These are phyloP conservation scores for Xylaria hypoxylon DNA, from an alignment of 2,329 filamentous ascomycete species.

Conservation along the genomic window DNA sequence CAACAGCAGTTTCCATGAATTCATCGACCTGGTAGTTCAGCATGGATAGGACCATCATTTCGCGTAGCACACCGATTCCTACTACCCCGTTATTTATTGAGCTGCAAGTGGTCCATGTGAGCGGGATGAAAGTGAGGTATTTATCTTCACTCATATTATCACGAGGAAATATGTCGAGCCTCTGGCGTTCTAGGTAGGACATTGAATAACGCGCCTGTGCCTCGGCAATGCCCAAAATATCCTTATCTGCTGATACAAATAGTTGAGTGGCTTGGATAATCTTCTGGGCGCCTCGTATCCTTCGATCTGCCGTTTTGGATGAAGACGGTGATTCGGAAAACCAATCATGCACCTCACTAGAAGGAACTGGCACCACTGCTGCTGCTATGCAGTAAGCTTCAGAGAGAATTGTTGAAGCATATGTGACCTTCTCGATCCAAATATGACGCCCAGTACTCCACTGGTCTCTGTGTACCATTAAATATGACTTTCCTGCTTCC, in stretches of 20 bases:
- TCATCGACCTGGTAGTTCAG: not conserved
- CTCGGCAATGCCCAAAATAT: too few species aligned
- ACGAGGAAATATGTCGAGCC: not conserved
- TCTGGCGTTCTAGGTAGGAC: not conserved
- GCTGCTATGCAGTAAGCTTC: conserved; percentile 6
- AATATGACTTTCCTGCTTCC: not conserved
- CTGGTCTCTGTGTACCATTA: not conserved
- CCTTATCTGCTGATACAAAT: too few species aligned
- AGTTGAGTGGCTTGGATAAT: too few species aligned
- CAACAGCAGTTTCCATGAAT: not conserved
- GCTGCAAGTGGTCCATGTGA: not conserved
- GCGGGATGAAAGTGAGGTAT: not conserved
- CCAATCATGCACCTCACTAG: too few species aligned
- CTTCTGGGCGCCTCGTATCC: too few species aligned
- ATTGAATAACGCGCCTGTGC: not conserved
- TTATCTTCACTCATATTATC: not conserved
- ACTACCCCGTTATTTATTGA: not conserved
- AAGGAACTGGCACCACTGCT: too few species aligned
- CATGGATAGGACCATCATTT: not conserved
- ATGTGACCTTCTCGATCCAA: conserved; percentile 1
- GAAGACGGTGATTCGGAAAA: too few species aligned
- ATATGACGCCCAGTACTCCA: not conserved
- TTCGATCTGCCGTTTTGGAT: too few species aligned
- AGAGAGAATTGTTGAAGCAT: not conserved
- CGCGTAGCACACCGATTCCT: not conserved